Conservation (phyloP, 1,139 yeast species). For the Candida buenavistaensis region DNA sequence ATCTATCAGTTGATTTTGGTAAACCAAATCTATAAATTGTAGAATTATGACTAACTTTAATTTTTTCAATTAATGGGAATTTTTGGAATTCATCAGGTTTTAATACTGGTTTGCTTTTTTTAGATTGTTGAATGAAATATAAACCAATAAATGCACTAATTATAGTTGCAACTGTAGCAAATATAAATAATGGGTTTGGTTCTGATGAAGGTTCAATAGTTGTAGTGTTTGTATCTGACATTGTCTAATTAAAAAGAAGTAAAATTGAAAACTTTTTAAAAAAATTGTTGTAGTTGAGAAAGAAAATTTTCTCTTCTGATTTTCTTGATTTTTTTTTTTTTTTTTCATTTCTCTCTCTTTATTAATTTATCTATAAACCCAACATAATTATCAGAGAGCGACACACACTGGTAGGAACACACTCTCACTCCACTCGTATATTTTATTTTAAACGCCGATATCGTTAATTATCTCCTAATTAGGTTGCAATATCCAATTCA, state of each 20-base stretch:
- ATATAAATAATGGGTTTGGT: slow-evolving; percentile 37
- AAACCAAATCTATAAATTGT: slow-evolving; percentile 84
- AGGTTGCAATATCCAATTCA: neutral
- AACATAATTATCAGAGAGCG: too few species aligned
- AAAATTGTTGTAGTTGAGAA: too few species aligned
- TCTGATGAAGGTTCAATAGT: slow-evolving; percentile 18
- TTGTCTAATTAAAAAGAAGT: too few species aligned
- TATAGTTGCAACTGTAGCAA: slow-evolving; percentile 46
- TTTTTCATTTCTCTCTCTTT: too few species aligned
- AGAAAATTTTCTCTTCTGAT: too few species aligned
- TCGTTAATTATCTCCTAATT: neutral
- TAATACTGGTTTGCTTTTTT: slow-evolving; percentile 53
- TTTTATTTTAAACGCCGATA: neutral
- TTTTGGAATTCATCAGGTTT: slow-evolving; percentile 69
- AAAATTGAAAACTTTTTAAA: too few species aligned
- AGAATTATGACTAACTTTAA: slow-evolving; percentile 76
- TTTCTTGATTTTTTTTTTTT: too few species aligned
- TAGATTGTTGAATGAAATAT: slow-evolving; percentile 36
- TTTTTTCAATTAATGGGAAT: slow-evolving; percentile 82
- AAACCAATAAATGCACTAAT: slow-evolving; percentile 38
- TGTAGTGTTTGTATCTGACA: slow-evolving; percentile 3
- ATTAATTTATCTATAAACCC: too few species aligned
- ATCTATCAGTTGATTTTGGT: slow-evolving; percentile 69
- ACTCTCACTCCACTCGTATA: too few species aligned
- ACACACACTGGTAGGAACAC: too few species aligned